Base-by-base conservation (phyloP, 768 basidiomycete species). In the Serendipita indica region DNA sequence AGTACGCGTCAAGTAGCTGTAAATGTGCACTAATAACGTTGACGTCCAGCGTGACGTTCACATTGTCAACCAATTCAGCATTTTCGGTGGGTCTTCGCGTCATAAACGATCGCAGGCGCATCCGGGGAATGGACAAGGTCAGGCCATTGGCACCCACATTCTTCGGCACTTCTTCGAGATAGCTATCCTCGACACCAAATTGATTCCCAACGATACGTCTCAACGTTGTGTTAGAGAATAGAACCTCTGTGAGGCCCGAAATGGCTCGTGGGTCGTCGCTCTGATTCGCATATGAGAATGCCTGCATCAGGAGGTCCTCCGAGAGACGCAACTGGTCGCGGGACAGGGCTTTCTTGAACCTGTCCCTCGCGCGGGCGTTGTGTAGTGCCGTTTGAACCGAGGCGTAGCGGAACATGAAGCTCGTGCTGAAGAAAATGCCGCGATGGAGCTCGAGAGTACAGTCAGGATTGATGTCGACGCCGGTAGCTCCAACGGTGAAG, bases 381-480 rank as follows among this genome's bases (percentile, higher is more conserved):
- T 61, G 64, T 41, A 62, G 60, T 6, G 58, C 58, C 14, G 61
- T 45, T 37, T 69, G 73, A 34, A 84, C 63, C 30, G 76, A 77
- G 64, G 78, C 79, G 64, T 83, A 83, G 58, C 80, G 75, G 5
- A 80, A 45, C 2, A 78, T 75, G 3, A 81, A 39, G 2, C 79
- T 72, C 0, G 77, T 79, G 22, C 70, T 77, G 28, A 82, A 65
- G 1, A 82, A 80, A 58, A 87, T 68, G 2, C 89, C 89, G 28
- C 88, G 78, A 2, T 80, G 82, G 12, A 87, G 72, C 43, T 79
- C 79, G 58, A 78, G 68, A 35, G 77, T 76, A 58, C 84, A 84
- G 0, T 74, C 70, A 0, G 87, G 87, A 62, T 89, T 89, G 58
- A 91, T 75, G 67, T 94, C 92, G 33, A 77, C 78, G n/a, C 83